Conservation (phyloP, 164 flowering plant genomes). For the grape (Vitis vinifera) region ASM3070453v1 NC_081821.1:4369501-4370000, state of each 20-base stretch:
- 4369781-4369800: constrained; percentile 27
- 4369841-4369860: constrained; percentile 40
- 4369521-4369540: constrained; percentile 29
- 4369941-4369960: too few relatives aligned
- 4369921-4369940: too few relatives aligned
- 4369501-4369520: constrained; percentile 28
- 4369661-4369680: constrained; percentile 3
- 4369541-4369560: constrained; percentile 27
- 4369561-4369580: constrained; percentile 26
- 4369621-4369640: constrained; percentile 12
- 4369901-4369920: too few relatives aligned
- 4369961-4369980: too few relatives aligned
- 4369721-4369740: background rate
- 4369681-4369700: background rate
- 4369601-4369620: constrained; percentile 17
- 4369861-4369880: constrained; percentile 25
- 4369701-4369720: background rate
- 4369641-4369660: constrained; percentile 20
- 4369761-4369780: too few relatives aligned
- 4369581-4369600: constrained; percentile 30
- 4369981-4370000: too few relatives aligned
- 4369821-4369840: constrained; percentile 52
- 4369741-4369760: too few relatives aligned
- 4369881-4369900: too few relatives aligned
- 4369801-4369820: constrained; percentile 38